phyloP scores from a whole-genome alignment of 805 yeast genomes.

The Metschnikowia bowlesiae region DNA sequence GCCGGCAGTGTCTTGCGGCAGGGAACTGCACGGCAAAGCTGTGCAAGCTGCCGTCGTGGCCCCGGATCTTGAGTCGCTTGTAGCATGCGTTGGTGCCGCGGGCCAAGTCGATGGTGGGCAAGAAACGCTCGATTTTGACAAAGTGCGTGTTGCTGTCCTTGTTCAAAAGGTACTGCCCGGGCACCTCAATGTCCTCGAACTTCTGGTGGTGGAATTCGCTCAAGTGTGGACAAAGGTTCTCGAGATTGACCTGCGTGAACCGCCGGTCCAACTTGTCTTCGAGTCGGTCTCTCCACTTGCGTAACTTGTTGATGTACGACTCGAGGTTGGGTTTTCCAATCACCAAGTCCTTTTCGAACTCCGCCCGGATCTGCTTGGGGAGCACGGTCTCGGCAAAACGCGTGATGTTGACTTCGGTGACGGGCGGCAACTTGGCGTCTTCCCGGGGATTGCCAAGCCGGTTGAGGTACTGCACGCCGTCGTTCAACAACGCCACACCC shows the following conservation, averaged over 20 bases:
- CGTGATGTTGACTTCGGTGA: conserved; percentile 82
- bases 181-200: conserved; percentile 95
- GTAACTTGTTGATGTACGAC: conserved; percentile 72
- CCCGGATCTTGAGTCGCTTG: conserved; percentile 82
- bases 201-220: conserved; percentile 97
- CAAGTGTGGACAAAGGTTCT: conserved; percentile 88
- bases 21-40: conserved; percentile 96
- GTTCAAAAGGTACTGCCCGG: conserved; percentile 90
- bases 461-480: conserved; percentile 87
- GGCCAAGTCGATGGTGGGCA: conserved; percentile 82
- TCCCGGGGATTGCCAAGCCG: conserved; percentile 82
- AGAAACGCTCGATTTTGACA: conserved; percentile 85
- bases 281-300: conserved; percentile 89
- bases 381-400: conserved; percentile 90
- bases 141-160: conserved; percentile 88
- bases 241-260: conserved; percentile 73
- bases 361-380: conserved; percentile 82
- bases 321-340: conserved; percentile 83
- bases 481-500: conserved; percentile 87
- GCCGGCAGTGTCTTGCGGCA: conserved; percentile 93
- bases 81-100: conserved; percentile 89
- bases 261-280: conserved; percentile 90
- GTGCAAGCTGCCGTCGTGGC: conserved; percentile 88
- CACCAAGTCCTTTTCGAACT: conserved; percentile 89
- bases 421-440: conserved; percentile 83